Evolutionary conservation across 768 basidiomycete genomes (phyloP).

Genomic region (Mycena vulgaris): DNA sequence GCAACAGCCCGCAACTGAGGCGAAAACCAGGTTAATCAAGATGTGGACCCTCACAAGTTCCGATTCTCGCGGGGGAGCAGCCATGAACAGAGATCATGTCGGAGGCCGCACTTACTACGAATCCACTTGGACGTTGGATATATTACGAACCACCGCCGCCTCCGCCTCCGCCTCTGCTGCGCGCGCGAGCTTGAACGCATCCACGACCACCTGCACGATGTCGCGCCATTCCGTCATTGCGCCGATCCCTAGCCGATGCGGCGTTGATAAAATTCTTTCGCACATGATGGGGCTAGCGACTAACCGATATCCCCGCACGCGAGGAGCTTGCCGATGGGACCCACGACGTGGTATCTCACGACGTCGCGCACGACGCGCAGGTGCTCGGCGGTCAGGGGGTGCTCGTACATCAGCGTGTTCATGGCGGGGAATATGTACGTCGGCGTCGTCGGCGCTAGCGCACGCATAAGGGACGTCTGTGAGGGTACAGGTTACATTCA

Average conservation of each 20-base stretch:
- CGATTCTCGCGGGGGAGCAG: too few relatives aligned
- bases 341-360: slow-evolving; percentile 85
- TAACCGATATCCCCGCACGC: slow-evolving; percentile 94
- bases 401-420: slow-evolving; percentile 99
- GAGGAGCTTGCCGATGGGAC: slow-evolving; percentile 89
- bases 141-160: background rate
- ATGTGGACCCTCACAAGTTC: too few relatives aligned
- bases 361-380: slow-evolving; percentile 81
- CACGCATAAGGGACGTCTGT: slow-evolving; percentile 87
- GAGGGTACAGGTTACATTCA: background rate
- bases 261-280: too few relatives aligned
- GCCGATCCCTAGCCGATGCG: slow-evolving; percentile 90
- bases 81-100: background rate
- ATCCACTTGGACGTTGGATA: background rate
- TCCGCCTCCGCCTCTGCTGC: background rate
- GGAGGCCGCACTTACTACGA: too few relatives aligned
- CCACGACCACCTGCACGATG: slow-evolving; percentile 82
- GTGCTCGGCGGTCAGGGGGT: slow-evolving; percentile 92
- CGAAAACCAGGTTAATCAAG: too few relatives aligned
- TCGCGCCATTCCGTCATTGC: slow-evolving; percentile 99
- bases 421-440: slow-evolving; percentile 97
- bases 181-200: slow-evolving; percentile 58
- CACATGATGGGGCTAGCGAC: too few relatives aligned
- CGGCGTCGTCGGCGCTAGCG: slow-evolving; percentile 85
- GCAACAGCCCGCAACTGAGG: background rate